Base-by-base conservation (phyloP, 768 basidiomycete genomes). In the Kwoniella botswanensis region DNA sequence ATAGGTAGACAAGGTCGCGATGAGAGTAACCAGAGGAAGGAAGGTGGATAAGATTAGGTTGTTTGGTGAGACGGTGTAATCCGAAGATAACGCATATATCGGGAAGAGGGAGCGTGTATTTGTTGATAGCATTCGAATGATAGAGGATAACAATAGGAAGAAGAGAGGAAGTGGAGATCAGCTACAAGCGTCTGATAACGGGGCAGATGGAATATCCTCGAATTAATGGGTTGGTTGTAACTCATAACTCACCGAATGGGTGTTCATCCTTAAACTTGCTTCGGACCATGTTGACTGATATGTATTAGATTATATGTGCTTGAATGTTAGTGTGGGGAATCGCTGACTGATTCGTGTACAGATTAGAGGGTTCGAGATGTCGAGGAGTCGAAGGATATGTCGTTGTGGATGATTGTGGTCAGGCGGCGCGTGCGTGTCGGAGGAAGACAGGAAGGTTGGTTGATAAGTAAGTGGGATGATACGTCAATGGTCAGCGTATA, bases 211-310 rank as follows among this genome's bases (percentile, higher is more conserved):
- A 35, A 35, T 35, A 35, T 35, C 35, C 35, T 35, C 35, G 35
- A 35, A 35, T 35, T 7, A 5, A 35, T 35, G 35, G 7, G 7
- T 7, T 35, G 6, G 5, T 35, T 35, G 35, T 35, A 1, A 35
- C 35, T 35, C 35, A 35, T 60, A 53, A 86, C 90, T 79, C 63
- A 96, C 96, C 96, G 84, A 98, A 98, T 72, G 93, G 93, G 85
- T 99, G 96, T 86, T 98, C 96, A 86, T 98, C 96, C 90, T 84
- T 83, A 80, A 84, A 84, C 79, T 84, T 84, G 70, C 81, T 82
- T 67, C 84, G 74, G 60, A 82, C 82, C 84, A 84, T 84, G 5
- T 10, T 74, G 74, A 13, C 56, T 71, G 64, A 65, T 68, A 13
- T 13, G 46, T 22, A 46, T 43, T 63, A 35, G 35, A 35, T 17